phyloP scores from a whole-genome alignment of 345 rosid species.

The Brassica juncea region DNA sequence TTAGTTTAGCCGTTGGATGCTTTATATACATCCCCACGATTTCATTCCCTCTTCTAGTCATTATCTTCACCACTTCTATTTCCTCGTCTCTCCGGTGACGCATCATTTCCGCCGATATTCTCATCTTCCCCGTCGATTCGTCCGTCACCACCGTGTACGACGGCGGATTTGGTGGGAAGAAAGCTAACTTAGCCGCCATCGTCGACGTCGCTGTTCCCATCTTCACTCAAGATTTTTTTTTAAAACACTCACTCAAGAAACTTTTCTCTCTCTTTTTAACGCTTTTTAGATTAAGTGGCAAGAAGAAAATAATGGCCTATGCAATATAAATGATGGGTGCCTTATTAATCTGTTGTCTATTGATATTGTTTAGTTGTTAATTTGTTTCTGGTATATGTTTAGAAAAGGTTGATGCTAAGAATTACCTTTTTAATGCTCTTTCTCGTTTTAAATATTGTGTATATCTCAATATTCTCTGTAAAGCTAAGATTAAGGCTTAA shows the following conservation, averaged over 20 bases:
- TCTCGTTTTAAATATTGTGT: neutral
- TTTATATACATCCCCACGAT: constrained; percentile 67
- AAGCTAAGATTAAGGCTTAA: constrained; percentile 29
- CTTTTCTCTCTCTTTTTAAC: neutral
- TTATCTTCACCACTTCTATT: constrained; percentile 65
- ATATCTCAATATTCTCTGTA: neutral
- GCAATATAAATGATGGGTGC: constrained; percentile 19
- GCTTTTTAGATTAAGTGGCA: constrained; percentile 8
- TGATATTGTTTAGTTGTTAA: constrained; percentile 3
- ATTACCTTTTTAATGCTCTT: constrained; percentile 10
- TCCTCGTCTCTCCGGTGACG: constrained; percentile 56
- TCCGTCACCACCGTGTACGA: constrained; percentile 61
- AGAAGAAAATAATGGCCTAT: constrained; percentile 16
- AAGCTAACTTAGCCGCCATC: constrained; percentile 88
- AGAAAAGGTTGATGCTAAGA: constrained; percentile 8
- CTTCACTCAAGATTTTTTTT: constrained; percentile 5
- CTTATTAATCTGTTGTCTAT: neutral
- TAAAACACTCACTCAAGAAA: constrained; percentile 1
- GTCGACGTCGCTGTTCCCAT: constrained; percentile 90
- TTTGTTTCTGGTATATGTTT: constrained; percentile 12
- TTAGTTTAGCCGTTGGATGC: constrained; percentile 69
- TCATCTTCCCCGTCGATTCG: constrained; percentile 58
- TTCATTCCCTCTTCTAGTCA: constrained; percentile 71
- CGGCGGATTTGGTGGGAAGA: constrained; percentile 93
- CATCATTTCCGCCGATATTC: constrained; percentile 46